Conservation (phyloP, 495 filamentous ascomycete species). For the Hyaloscypha bicolor region DNA sequence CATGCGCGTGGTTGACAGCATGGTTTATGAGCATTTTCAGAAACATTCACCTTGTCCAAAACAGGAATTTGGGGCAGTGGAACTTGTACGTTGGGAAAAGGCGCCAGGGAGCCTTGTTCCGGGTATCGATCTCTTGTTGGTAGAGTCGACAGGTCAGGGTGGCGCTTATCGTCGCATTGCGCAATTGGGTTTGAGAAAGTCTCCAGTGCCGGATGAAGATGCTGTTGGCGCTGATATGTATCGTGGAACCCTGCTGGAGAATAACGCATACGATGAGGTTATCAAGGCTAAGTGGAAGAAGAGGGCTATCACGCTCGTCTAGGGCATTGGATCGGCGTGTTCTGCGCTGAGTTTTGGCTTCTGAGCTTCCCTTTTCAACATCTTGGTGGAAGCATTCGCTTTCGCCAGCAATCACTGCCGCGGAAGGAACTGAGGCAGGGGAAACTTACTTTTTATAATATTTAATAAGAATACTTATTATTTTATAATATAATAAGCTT, state of each 20-base stretch:
- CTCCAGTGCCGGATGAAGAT: conserved; percentile 15
- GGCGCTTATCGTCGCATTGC: conserved; percentile 20
- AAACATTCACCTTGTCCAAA: conserved; percentile 24
- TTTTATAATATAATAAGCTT: no score
- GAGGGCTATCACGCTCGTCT: conserved; percentile 5
- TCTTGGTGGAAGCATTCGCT: background rate
- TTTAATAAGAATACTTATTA: no score
- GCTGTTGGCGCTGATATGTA: conserved; percentile 14
- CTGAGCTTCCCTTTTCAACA: background rate
- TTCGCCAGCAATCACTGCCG: no score
- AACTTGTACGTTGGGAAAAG: conserved; percentile 25
- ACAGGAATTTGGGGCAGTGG: conserved; percentile 30
- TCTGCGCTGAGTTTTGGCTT: background rate
- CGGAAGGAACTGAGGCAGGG: no score
- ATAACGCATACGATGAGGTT: conserved; percentile 23
- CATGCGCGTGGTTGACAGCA: conserved; percentile 10
- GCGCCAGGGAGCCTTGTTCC: conserved; percentile 15
- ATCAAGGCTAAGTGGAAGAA: conserved; percentile 18
- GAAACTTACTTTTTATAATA: no score
- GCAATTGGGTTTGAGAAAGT: conserved; percentile 16
- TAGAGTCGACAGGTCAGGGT: conserved; percentile 22
- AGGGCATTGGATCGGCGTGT: background rate
- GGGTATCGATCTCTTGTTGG: conserved; percentile 16
- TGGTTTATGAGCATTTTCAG: conserved; percentile 24
- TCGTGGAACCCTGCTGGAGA: conserved; percentile 13